These are phyloP conservation scores for Aquilaria agallochum DNA, from an alignment of 441 rosid species.

Conservation along the genomic window DNA sequence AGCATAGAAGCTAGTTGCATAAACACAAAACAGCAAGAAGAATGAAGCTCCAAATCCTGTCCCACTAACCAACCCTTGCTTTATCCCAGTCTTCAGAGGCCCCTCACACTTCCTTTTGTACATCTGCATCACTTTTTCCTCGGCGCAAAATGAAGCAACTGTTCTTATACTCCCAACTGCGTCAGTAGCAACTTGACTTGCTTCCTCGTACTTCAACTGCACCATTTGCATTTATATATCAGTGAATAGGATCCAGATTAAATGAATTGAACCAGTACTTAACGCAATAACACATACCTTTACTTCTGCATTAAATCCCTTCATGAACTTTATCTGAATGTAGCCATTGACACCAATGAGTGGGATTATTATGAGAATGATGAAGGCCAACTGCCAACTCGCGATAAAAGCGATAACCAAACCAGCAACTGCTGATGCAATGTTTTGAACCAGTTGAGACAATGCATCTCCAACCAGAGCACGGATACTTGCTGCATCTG, in stretches of 20 bases:
- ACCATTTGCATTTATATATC: constrained; percentile 6
- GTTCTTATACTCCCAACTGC: constrained; percentile 59
- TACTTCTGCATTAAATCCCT: constrained; percentile 47
- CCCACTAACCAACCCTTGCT: constrained; percentile 44
- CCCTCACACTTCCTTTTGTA: constrained; percentile 48
- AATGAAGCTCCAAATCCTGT: constrained; percentile 41
- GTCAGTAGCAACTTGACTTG: constrained; percentile 53
- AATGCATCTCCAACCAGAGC: constrained; percentile 46
- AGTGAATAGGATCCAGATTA: neutral
- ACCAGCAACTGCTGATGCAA: constrained; percentile 42
- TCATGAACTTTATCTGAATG: constrained; percentile 38
- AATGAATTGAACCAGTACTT: neutral
- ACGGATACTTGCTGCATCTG: constrained; percentile 44
- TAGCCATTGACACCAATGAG: constrained; percentile 36
- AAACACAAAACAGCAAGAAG: constrained; percentile 40
- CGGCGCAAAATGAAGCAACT: constrained; percentile 50
- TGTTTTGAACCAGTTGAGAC: constrained; percentile 34
- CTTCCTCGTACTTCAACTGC: constrained; percentile 53
- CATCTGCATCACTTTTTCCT: constrained; percentile 47
- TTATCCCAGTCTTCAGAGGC: constrained; percentile 39
- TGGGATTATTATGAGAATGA: constrained; percentile 46
- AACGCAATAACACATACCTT: constrained; percentile 29
- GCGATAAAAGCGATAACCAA: constrained; percentile 46
- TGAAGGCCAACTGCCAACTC: constrained; percentile 44
- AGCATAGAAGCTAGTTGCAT: constrained; percentile 40